Base-by-base conservation (phyloP, 140 eudicot genomes). In the Senecio squalidus region DNA sequence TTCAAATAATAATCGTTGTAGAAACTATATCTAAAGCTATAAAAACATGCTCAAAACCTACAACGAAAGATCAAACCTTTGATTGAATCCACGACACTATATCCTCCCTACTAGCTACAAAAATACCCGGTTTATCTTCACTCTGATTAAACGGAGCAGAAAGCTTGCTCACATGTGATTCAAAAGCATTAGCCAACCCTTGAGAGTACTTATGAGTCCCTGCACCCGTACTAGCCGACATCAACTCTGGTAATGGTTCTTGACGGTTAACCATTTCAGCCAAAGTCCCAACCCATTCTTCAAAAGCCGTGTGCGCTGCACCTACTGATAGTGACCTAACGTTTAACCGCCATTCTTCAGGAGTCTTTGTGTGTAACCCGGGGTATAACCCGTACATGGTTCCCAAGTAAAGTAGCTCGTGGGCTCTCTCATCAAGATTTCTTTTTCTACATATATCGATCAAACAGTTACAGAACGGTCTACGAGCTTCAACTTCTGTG, bases 121-220 rank as follows among this genome's bases (percentile, higher is more conserved):
- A 87, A 51, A 85, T 36, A 20, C 99, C 96, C 2, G 87, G 81
- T 69, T 82, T 82, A 31, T 77, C 89, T 50, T 84, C 89, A 65
- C 95, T 84, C 66, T 61, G 89, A 46, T 68, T 75, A 69, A 92
- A 92, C 2, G 99, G 99, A 3, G 80, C 99, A 5, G 84, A 79
- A 54, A 92, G 75, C 67, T 82, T 80, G 71, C 43, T 74, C 57
- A 82, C 86, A 56, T 88, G 96, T 24, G 82, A 77, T 41, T 76
- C 96, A 44, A 92, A 88, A 3, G 93, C 81, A 30, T 57, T 76
- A 8, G 78, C 87, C 21, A 92, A 70, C 14, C 99, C 99, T 60
- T 88, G 93, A 20, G 99, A 82, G 70, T 74, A 88, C 77, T 84
- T 88, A 54, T 92, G 99, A 1, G 91, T 84, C 33, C 98, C 98